phyloP scores from a whole-genome alignment of 495 filamentous ascomycete species.

The Bacidia gigantensis region DNA sequence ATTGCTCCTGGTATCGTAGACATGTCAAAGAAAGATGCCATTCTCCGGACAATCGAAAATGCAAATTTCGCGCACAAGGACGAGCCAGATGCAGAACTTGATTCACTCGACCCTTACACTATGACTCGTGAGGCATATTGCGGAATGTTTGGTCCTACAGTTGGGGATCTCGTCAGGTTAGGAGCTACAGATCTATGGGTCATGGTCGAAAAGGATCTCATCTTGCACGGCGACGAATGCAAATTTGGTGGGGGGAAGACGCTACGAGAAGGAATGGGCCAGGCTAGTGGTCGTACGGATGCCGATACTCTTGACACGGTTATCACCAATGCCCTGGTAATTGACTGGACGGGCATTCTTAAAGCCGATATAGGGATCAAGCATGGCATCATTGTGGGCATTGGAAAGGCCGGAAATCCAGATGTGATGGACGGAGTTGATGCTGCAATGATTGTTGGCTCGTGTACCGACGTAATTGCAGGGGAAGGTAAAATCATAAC shows the following conservation, averaged over 20 bases:
- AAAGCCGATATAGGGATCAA: conserved; percentile 97
- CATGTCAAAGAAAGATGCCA: conserved; percentile 41
- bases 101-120: conserved; percentile 42
- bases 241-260: conserved; percentile 94
- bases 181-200: conserved; percentile 86
- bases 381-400: conserved; percentile 72
- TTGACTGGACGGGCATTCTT: conserved; percentile 88
- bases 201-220: conserved; percentile 76
- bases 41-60: conserved; percentile 48
- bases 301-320: conserved; percentile 68
- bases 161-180: conserved; percentile 68
- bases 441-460: conserved; percentile 66
- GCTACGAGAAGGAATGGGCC: conserved; percentile 90
- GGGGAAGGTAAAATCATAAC: conserved; percentile 90
- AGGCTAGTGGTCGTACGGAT: conserved; percentile 63
- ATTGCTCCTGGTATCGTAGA: conserved; percentile 65
- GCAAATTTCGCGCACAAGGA: conserved; percentile 68
- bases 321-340: conserved; percentile 81
- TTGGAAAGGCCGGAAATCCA: conserved; percentile 93
- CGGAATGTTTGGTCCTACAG: conserved; percentile 87
- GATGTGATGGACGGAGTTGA: conserved; percentile 90
- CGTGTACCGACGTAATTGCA: conserved; percentile 90
- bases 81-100: conserved; percentile 43
- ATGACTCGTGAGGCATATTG: conserved; percentile 70
- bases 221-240: conserved; percentile 84